Evolutionary conservation across 345 rosid species (phyloP).

Genomic region (Brassica cretica): DNA sequence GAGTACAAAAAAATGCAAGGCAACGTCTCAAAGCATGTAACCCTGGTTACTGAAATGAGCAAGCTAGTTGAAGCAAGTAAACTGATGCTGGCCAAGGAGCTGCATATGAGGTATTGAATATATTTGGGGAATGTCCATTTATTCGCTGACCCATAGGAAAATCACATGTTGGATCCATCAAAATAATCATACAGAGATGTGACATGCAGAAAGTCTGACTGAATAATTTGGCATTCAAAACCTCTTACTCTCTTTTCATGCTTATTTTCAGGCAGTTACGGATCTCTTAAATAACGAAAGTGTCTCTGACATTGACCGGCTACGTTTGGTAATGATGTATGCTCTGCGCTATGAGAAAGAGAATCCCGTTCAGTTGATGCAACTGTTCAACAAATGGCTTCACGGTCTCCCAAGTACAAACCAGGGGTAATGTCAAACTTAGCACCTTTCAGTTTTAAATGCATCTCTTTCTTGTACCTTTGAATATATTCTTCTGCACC

Average conservation of each 20-base stretch:
- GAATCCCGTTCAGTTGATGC: too few species aligned
- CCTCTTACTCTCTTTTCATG: conserved; percentile 27
- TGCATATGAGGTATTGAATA: conserved; percentile 80
- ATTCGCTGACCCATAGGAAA: background rate
- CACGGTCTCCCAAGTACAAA: conserved; percentile 88
- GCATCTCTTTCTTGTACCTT: conserved; percentile 4
- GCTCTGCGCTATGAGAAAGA: too few species aligned
- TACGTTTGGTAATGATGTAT: too few species aligned
- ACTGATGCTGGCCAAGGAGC: conserved; percentile 93
- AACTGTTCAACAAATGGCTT: conserved; percentile 42
- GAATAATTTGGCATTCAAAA: conserved; percentile 2
- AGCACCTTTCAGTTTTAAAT: conserved; percentile 11
- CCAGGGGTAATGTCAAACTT: conserved; percentile 66
- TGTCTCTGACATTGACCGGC: conserved; percentile 56
- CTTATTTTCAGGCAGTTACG: conserved; percentile 76
- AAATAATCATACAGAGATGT: background rate
- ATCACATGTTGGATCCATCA: conserved; percentile 3
- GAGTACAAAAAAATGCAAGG: too few species aligned
- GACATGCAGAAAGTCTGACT: conserved; percentile 9
- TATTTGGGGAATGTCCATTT: background rate
- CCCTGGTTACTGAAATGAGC: conserved; percentile 97
- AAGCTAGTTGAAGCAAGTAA: conserved; percentile 87
- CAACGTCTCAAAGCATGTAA: conserved; percentile 83
- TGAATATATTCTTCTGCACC: background rate
- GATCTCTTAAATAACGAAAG: conserved; percentile 83